Evolutionary conservation across 176 grass and related monocot species (phyloP).

Genomic region (Carex kokanica): DNA sequence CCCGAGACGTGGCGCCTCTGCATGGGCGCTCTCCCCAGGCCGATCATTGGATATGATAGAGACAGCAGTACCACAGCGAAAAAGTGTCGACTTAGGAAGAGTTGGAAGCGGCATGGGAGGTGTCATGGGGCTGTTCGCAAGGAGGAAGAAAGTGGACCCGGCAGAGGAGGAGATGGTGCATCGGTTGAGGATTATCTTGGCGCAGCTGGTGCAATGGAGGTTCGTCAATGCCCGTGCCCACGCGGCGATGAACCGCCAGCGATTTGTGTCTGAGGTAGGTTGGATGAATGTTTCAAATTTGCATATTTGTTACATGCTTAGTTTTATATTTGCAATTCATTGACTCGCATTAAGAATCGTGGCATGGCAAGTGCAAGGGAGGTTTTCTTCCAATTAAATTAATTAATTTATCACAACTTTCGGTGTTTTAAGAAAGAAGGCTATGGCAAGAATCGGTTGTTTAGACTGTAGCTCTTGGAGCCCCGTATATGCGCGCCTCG

Average conservation of each 20-base stretch:
- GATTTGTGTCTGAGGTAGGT: slow-evolving; percentile 59
- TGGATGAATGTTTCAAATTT: neutral
- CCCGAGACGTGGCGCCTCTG: slow-evolving; percentile 13
- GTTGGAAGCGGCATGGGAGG: slow-evolving; percentile 13
- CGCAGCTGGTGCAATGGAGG: slow-evolving; percentile 72
- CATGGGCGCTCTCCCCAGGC: slow-evolving; percentile 29
- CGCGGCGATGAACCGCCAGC: slow-evolving; percentile 36
- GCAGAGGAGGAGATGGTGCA: slow-evolving; percentile 59
- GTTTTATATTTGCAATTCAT: slow-evolving; percentile 1
- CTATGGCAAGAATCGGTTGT: neutral
- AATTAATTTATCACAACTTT: slow-evolving; percentile 12
- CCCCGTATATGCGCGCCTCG: neutral
- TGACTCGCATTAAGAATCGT: neutral
- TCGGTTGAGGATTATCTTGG: slow-evolving; percentile 40
- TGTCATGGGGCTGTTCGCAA: slow-evolving; percentile 36
- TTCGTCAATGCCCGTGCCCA: slow-evolving; percentile 68
- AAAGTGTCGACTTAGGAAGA: slow-evolving; percentile 19
- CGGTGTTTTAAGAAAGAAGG: neutral
- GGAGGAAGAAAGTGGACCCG: slow-evolving; percentile 41
- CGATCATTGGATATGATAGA: slow-evolving; percentile 17
- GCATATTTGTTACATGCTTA: neutral
- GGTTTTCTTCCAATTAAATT: neutral
- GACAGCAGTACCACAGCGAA: slow-evolving; percentile 14
- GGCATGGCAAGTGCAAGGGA: neutral
- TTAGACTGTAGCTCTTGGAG: slow-evolving; percentile 12